Percentiles rank a stretch among this genome's conserved stretches.
phyloP scores from a whole-genome alignment of 345 rosid species.

The Salix viminalis region DNA sequence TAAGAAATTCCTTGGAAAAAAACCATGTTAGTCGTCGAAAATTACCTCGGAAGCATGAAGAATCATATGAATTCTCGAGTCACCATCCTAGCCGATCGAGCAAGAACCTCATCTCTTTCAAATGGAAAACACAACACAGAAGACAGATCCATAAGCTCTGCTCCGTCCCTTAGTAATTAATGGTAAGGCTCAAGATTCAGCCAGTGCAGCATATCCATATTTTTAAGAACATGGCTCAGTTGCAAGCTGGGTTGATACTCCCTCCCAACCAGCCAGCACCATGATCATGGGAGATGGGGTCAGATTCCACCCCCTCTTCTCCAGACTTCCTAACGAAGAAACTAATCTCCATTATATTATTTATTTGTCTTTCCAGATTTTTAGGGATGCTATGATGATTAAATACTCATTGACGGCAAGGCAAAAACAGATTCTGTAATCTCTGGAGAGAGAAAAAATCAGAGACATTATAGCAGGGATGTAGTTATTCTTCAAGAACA shows the following conservation, averaged over 20 bases:
- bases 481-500: conserved; percentile 6
- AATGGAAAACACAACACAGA: no score
- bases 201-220: conserved; percentile 15
- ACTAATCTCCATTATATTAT: background rate
- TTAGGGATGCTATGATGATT: conserved; percentile 43
- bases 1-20: no score
- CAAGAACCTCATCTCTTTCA: no score
- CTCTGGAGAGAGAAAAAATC: background rate
- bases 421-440: background rate
- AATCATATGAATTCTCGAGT: no score
- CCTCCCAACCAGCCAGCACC: background rate
- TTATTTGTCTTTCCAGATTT: conserved; percentile 44
- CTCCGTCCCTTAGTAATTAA: no score
- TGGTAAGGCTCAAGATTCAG: background rate
- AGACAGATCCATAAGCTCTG: no score
- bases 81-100: no score
- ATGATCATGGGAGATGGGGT: conserved; percentile 5
- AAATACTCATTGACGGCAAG: background rate
- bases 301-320: conserved; percentile 9
- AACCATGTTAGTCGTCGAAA: no score
- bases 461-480: background rate
- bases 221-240: background rate
- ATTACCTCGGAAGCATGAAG: no score
- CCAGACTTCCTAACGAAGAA: conserved; percentile 16
- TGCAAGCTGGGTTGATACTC: background rate